A percentile compares a stretch with the other conserved stretches of the same genome.
These are phyloP conservation scores for Blepharisma stoltei DNA, from an alignment of 73 alveolate genomes.

Conservation along the genomic window DNA sequence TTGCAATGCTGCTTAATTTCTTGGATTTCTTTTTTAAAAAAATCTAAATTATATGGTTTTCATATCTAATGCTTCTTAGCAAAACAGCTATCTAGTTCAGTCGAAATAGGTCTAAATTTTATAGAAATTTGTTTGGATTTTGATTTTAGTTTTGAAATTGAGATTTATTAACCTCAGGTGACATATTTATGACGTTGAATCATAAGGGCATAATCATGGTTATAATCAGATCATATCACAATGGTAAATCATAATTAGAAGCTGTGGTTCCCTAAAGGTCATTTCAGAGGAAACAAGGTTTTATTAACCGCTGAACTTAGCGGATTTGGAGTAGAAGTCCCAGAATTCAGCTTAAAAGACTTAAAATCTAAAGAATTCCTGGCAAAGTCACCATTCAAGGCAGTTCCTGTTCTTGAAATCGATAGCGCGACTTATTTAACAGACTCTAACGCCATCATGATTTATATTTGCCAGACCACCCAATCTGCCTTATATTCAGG, in stretches of 20 bases:
- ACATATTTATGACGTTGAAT: too few species aligned
- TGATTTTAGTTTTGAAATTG: too few species aligned
- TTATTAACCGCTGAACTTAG: slow-evolving; percentile 31
- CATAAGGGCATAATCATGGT: too few species aligned
- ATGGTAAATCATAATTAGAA: slow-evolving; percentile 11
- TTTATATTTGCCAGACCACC: slow-evolving; percentile 58
- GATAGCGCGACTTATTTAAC: slow-evolving; percentile 38
- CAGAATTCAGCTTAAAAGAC: slow-evolving; percentile 17
- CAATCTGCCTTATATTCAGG: slow-evolving; percentile 65
- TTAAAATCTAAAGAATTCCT: slow-evolving; percentile 52
- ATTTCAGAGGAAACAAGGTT: slow-evolving; percentile 51
- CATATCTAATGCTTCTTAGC: too few species aligned
- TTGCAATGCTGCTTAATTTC: too few species aligned
- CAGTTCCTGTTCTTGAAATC: slow-evolving; percentile 75
- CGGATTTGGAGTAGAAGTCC: slow-evolving; percentile 27
- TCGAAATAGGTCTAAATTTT: too few species aligned
- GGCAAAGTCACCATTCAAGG: slow-evolving; percentile 64
- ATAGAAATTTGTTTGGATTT: too few species aligned
- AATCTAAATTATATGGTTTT: too few species aligned
- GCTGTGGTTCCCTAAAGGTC: slow-evolving; percentile 41
- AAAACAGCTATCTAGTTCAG: too few species aligned
- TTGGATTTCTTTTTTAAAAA: too few species aligned
- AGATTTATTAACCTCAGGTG: too few species aligned
- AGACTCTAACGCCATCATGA: background rate
- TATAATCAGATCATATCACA: background rate